Evolutionary conservation across 305 asterid species (phyloP), one percentile per base, ranked within the genome.

Genomic region (Solanum hybrid): DNA sequence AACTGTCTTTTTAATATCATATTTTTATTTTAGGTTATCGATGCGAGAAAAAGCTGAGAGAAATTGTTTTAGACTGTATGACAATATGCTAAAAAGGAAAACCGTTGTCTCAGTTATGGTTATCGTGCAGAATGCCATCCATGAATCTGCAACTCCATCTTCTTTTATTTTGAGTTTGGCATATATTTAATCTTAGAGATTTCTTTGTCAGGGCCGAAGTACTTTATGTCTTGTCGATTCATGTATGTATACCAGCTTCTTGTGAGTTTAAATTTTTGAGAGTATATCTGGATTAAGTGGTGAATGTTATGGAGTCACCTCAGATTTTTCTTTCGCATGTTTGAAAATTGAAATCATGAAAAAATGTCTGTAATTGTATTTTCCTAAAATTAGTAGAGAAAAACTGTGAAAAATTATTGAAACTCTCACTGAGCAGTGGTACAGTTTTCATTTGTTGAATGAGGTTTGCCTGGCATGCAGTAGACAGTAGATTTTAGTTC

Each of bases 11-110:
- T 66, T 12, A 13, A 66, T 34, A 15, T 19, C 31, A 3, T 10
- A 12, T 40, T 64, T 51, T 73, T 86, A 86, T 89, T 81, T 85
- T 81, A 40, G 86, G 89, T 87, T n/a, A 32, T 91, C 60, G 91
- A 92, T 88, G 94, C 90, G 71, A 87, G 90, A 24, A 66, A 60
- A 89, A 56, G 66, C 90, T 90, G 10, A 80, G 60, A 84, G 92
- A 87, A 42, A 36, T 71, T 4, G 92, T 80, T 4, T 26, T n/a
- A n/a, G 89, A 91, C 37, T 89, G 89, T 36, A 29, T 93, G 27
- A 26, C 10, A 45, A 29, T 66, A 22, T 91, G 94, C 87, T 56
- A 51, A 56, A 80, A 90, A 29, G 94, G 94, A 36, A 93, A 89
- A 89, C 37, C 87, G 27, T 89, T 90, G 77, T 89, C 87, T 10